Conservation (phyloP, 768 basidiomycete genomes). For the Infundibulicybe gibba region DNA sequence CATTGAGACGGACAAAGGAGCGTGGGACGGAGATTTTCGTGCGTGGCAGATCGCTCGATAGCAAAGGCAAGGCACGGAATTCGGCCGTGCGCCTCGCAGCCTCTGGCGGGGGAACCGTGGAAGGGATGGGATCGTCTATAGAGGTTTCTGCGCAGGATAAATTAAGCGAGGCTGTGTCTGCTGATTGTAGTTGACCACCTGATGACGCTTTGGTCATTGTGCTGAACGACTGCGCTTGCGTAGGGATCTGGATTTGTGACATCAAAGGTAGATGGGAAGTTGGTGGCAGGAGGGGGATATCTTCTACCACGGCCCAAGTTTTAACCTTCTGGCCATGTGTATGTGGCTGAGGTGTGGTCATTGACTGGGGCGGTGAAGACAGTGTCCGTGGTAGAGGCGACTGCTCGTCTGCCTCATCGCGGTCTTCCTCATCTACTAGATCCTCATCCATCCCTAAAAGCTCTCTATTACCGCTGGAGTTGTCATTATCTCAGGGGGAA, state of each 20-base stretch:
- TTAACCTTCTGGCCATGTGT: constrained; percentile 13
- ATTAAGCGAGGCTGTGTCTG: no score
- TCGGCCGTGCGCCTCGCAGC: constrained; percentile 11
- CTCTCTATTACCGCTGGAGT: constrained; percentile 31
- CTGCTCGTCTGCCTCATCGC: constrained; percentile 20
- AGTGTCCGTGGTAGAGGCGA: constrained; percentile 7
- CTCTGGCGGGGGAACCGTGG: no score
- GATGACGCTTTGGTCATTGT: constrained; percentile 15
- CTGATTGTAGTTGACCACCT: no score
- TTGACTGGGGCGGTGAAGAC: constrained; percentile 5
- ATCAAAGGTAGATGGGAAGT: constrained; percentile 17
- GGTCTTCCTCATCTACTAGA: constrained; percentile 37
- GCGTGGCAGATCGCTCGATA: constrained; percentile 67
- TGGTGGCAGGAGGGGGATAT: constrained; percentile 47
- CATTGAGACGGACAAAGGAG: constrained; percentile 87
- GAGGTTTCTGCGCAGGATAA: constrained; percentile 13
- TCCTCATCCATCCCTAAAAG: constrained; percentile 65
- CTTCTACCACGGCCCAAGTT: constrained; percentile 41
- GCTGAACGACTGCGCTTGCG: constrained; percentile 9
- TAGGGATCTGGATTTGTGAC: constrained; percentile 19
- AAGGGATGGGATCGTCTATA: constrained; percentile 14
- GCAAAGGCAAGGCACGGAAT: constrained; percentile 71
- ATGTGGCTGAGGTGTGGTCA: constrained; percentile 4
- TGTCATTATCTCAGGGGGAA: constrained; percentile 4
- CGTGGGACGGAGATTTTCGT: constrained; percentile 71